A percentile compares a stretch with the other conserved stretches of the same genome.
phyloP scores from a whole-genome alignment of 179 eudicot genomes.

The Actinidia arguta region DNA sequence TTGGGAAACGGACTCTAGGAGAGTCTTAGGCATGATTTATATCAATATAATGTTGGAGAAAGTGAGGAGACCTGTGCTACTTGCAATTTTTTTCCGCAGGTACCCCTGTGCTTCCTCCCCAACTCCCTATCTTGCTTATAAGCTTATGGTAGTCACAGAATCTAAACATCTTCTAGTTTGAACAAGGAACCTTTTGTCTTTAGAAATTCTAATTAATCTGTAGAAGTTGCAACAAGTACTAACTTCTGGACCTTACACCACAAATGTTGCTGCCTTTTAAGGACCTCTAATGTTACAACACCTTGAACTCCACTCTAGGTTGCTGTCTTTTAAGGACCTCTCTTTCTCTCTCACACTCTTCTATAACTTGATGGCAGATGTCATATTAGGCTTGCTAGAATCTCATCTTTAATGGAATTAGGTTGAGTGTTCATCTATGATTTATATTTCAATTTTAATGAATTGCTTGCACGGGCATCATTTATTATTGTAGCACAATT shows the following conservation, averaged over 20 bases:
- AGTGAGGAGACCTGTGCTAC: neutral
- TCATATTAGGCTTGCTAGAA: neutral
- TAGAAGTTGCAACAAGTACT: too few species aligned
- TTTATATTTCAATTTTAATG: neutral
- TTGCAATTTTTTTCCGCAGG: neutral
- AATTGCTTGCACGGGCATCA: neutral
- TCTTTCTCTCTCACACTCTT: neutral
- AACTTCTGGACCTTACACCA: too few species aligned
- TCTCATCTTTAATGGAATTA: neutral
- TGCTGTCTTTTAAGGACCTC: neutral
- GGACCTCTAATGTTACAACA: neutral
- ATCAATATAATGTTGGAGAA: neutral
- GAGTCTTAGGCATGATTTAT: neutral
- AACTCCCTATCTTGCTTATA: neutral
- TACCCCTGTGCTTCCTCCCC: neutral
- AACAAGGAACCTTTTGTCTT: too few species aligned
- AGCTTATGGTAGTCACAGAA: too few species aligned
- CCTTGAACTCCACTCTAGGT: too few species aligned
- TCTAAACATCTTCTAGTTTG: too few species aligned
- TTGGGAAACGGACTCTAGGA: too few species aligned
- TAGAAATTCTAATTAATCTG: too few species aligned
- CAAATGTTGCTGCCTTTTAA: neutral
- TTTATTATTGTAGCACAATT: neutral
- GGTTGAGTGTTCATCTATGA: neutral
- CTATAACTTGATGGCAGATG: neutral